Conservation (phyloP, 2,329 filamentous ascomycete genomes). For the Penicillium corylophilum region DNA sequence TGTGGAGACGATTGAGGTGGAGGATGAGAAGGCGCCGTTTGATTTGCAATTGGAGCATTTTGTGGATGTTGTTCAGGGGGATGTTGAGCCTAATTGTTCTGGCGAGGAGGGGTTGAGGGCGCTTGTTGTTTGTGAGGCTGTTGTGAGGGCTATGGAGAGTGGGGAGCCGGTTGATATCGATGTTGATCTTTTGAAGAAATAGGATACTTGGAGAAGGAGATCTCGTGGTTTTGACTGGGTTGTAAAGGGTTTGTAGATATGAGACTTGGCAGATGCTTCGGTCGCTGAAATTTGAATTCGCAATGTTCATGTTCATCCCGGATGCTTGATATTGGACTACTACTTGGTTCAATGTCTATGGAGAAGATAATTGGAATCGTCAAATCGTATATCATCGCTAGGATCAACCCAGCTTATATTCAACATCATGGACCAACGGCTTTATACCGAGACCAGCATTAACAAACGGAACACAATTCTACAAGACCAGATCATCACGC, state of each 20-base stretch:
- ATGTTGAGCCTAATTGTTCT: conserved; percentile 49
- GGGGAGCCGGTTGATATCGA: conserved; percentile 37
- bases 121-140: conserved; percentile 53
- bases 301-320: not conserved
- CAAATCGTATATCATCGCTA: not conserved
- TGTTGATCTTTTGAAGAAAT: conserved; percentile 5
- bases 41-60: conserved; percentile 55
- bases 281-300: not conserved
- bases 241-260: not conserved
- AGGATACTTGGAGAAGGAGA: too few species aligned
- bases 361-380: not conserved
- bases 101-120: conserved; percentile 53
- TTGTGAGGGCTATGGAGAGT: conserved; percentile 46
- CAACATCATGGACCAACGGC: not conserved
- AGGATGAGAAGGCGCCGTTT: conserved; percentile 46
- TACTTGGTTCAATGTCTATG: not conserved
- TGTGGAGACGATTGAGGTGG: conserved; percentile 31
- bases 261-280: not conserved
- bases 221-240: not conserved
- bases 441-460: not conserved
- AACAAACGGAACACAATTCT: not conserved
- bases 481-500: conserved; percentile 7
- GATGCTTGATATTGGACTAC: not conserved
- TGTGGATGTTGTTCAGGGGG: conserved; percentile 48
- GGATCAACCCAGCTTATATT: not conserved